These are phyloP conservation scores for Petunia secreta DNA, from an alignment of 257 asterid genomes.

Conservation along the genomic window DNA sequence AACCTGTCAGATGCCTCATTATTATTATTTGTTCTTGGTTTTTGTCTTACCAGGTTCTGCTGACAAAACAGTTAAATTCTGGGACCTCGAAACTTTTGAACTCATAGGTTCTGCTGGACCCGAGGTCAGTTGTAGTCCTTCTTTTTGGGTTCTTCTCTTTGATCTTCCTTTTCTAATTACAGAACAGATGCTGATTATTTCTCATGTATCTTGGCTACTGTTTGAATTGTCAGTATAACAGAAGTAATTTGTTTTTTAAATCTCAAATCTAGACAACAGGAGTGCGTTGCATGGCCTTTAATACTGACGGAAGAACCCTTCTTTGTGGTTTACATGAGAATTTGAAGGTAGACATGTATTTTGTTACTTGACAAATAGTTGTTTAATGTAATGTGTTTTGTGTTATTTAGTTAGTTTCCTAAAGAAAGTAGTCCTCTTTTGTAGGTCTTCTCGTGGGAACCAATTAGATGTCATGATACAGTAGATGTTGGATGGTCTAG, in stretches of 20 bases:
- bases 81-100: slow-evolving; percentile 99
- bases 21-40: slow-evolving; percentile 24
- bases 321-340: slow-evolving; percentile 97
- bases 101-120: slow-evolving; percentile 96
- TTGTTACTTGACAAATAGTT: slow-evolving; percentile 25
- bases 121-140: slow-evolving; percentile 57
- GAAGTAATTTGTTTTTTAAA: slow-evolving; percentile 38
- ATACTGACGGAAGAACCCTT: slow-evolving; percentile 97
- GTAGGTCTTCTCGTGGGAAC: slow-evolving; percentile 99
- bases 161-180: slow-evolving; percentile 2
- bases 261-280: slow-evolving; percentile 75
- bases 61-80: slow-evolving; percentile 92
- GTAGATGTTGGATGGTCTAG: slow-evolving; percentile 99
- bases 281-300: slow-evolving; percentile 94
- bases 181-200: slow-evolving; percentile 13
- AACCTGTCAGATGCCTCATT: slow-evolving; percentile 9
- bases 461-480: slow-evolving; percentile 84
- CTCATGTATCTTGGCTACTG: slow-evolving; percentile 1
- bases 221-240: slow-evolving; percentile 19
- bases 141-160: slow-evolving; percentile 25
- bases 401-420: slow-evolving; percentile 25
- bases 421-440: slow-evolving; percentile 6
- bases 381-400: not conserved
- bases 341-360: slow-evolving; percentile 67
- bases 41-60: slow-evolving; percentile 76